phyloP scores from a whole-genome alignment of 768 basidiomycete genomes.

The Tephrocybe sp. region DNA sequence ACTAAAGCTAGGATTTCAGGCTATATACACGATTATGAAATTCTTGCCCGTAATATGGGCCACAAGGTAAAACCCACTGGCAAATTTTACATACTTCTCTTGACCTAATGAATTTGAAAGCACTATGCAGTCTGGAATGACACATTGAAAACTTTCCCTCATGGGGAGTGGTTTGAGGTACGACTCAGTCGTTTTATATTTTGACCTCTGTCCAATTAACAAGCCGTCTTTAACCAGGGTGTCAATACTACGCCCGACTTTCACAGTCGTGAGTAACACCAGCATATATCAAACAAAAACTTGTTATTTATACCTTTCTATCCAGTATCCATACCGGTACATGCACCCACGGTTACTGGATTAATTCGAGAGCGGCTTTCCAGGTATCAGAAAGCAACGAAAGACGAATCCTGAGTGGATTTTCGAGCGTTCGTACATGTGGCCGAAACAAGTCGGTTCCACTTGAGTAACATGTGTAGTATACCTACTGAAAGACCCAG shows the following conservation, averaged over 20 bases:
- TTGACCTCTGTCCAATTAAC: background rate
- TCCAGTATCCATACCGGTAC: conserved; percentile 12
- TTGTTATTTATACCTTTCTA: background rate
- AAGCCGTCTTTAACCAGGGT: background rate
- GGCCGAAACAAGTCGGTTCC: no score
- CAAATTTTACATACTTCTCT: background rate
- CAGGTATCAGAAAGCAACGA: background rate
- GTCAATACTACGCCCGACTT: conserved; percentile 5
- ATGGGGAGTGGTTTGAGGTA: conserved; percentile 29
- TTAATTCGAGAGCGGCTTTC: conserved; percentile 6
- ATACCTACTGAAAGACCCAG: no score
- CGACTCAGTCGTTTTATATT: background rate
- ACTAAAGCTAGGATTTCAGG: conserved; percentile 20
- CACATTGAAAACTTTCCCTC: conserved; percentile 40
- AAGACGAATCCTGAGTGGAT: no score
- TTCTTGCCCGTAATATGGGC: conserved; percentile 42
- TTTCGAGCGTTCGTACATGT: no score
- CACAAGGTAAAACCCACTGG: conserved; percentile 28
- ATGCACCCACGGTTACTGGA: conserved; percentile 5
- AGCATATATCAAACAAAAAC: background rate
- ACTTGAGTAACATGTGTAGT: no score
- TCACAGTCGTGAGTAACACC: conserved; percentile 6
- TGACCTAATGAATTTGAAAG: conserved; percentile 15
- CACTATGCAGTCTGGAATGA: conserved; percentile 74
- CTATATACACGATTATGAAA: conserved; percentile 40